A percentile compares a stretch with the other conserved stretches of the same genome.
These are phyloP conservation scores for Penicillium pulvis DNA, from an alignment of 495 filamentous ascomycete species.

Conservation along the genomic window DNA sequence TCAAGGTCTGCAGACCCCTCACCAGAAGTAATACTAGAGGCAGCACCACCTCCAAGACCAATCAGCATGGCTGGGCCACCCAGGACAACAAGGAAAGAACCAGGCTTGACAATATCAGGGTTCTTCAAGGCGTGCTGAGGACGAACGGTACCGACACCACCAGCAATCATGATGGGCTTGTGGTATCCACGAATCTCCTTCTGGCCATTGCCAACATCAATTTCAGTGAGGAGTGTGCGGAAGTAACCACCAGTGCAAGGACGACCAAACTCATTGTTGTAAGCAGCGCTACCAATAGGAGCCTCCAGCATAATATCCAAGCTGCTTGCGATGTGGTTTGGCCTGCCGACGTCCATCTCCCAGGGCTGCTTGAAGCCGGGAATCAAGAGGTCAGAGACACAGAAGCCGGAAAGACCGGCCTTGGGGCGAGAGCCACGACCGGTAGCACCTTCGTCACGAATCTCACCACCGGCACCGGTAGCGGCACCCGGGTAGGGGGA, in stretches of 20 bases:
- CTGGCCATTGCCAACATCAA: slow-evolving; percentile 59
- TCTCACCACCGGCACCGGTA: slow-evolving; percentile 93
- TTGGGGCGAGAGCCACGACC: slow-evolving; percentile 91
- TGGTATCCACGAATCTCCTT: slow-evolving; percentile 87
- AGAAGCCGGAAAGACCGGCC: slow-evolving; percentile 89
- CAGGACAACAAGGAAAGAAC: slow-evolving; percentile 85
- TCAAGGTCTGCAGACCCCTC: slow-evolving; percentile 89
- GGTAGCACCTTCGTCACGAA: slow-evolving; percentile 91
- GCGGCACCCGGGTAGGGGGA: slow-evolving; percentile 83
- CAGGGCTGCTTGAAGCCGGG: slow-evolving; percentile 79
- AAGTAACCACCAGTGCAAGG: slow-evolving; percentile 89
- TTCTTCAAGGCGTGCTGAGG: slow-evolving; percentile 89
- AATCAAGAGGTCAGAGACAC: slow-evolving; percentile 89
- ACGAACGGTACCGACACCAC: slow-evolving; percentile 93
- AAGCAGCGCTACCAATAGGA: slow-evolving; percentile 89
- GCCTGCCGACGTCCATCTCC: slow-evolving; percentile 89
- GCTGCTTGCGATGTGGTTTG: slow-evolving; percentile 86
- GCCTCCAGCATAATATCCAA: slow-evolving; percentile 97
- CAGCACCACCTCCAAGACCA: slow-evolving; percentile 91
- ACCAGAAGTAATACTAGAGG: slow-evolving; percentile 84
- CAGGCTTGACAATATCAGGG: slow-evolving; percentile 71
- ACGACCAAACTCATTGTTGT: slow-evolving; percentile 98
- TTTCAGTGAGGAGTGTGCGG: slow-evolving; percentile 75
- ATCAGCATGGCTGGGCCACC: slow-evolving; percentile 98
- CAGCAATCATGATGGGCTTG: slow-evolving; percentile 99